These are phyloP conservation scores for Lichtheimia ramosa DNA, from an alignment of 371 early-diverging fungal species.

Conservation along the genomic window DNA sequence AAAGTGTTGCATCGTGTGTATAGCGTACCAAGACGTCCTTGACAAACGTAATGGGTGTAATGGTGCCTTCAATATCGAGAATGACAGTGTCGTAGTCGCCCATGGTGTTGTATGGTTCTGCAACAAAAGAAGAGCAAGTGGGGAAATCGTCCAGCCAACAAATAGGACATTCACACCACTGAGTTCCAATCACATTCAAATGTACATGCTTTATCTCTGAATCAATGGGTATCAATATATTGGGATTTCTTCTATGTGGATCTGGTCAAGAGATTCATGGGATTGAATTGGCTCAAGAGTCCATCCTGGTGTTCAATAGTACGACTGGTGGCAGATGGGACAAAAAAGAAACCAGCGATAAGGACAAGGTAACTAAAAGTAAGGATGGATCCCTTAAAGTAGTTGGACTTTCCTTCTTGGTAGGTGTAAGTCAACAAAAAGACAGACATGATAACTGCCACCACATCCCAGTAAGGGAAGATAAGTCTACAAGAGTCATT, in stretches of 20 bases:
- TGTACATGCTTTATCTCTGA: too few relatives aligned
- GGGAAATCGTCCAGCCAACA: too few relatives aligned
- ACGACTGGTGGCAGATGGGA: constrained; percentile 39
- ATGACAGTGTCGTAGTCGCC: constrained; percentile 57
- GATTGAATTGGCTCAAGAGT: too few relatives aligned
- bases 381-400: constrained; percentile 94
- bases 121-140: too few relatives aligned
- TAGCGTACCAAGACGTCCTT: constrained; percentile 72
- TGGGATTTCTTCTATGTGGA: too few relatives aligned
- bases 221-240: too few relatives aligned
- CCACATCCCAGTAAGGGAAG: constrained; percentile 93
- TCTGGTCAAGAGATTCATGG: too few relatives aligned
- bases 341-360: constrained; percentile 77
- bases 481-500: constrained; percentile 63
- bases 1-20: neutral
- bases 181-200: too few relatives aligned
- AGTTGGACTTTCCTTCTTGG: constrained; percentile 92
- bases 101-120: too few relatives aligned
- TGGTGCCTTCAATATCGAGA: constrained; percentile 94
- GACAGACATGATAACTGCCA: constrained; percentile 84
- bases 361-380: constrained; percentile 82
- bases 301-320: neutral
- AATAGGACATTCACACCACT: too few relatives aligned
- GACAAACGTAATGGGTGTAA: constrained; percentile 95
- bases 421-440: constrained; percentile 87